phyloP scores from a whole-genome alignment of 805 yeast species.

The Yamadazyma phyllophila region DNA sequence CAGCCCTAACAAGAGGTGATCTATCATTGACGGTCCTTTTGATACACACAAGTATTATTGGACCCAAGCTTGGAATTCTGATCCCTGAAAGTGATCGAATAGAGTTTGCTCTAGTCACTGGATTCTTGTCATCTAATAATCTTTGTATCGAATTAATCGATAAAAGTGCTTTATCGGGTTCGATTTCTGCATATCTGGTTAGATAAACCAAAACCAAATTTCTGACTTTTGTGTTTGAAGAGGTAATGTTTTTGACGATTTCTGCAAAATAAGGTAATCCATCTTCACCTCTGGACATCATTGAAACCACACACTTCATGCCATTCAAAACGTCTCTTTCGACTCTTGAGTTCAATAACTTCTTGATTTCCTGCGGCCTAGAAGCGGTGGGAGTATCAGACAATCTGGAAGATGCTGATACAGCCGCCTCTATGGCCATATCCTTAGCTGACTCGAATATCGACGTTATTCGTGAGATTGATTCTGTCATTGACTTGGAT shows the following conservation, averaged over 20 bases:
- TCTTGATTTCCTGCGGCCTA: constrained; percentile 64
- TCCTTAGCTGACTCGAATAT: constrained; percentile 79
- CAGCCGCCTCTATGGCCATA: constrained; percentile 79
- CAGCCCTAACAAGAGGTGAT: constrained; percentile 73
- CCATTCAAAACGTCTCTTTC: constrained; percentile 52
- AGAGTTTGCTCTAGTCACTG: constrained; percentile 68
- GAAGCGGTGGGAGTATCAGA: constrained; percentile 61
- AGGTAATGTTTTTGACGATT: constrained; percentile 83
- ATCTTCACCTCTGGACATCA: constrained; percentile 40
- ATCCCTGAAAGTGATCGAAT: constrained; percentile 82
- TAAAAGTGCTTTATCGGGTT: constrained; percentile 86
- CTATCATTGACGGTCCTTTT: constrained; percentile 67
- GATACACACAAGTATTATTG: constrained; percentile 72
- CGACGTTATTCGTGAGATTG: constrained; percentile 61
- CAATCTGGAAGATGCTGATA: constrained; percentile 65
- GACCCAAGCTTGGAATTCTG: constrained; percentile 73
- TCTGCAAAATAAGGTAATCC: constrained; percentile 65
- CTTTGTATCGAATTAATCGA: constrained; percentile 92
- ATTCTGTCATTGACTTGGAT: constrained; percentile 33
- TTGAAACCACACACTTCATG: constrained; percentile 40
- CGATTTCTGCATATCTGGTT: constrained; percentile 71
- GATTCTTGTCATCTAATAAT: constrained; percentile 65
- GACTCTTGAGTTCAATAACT: constrained; percentile 62
- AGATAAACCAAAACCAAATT: constrained; percentile 76
- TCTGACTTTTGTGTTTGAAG: constrained; percentile 59